Base-by-base conservation (phyloP, 768 basidiomycete genomes). In the Leccinum uliginosum region DNA sequence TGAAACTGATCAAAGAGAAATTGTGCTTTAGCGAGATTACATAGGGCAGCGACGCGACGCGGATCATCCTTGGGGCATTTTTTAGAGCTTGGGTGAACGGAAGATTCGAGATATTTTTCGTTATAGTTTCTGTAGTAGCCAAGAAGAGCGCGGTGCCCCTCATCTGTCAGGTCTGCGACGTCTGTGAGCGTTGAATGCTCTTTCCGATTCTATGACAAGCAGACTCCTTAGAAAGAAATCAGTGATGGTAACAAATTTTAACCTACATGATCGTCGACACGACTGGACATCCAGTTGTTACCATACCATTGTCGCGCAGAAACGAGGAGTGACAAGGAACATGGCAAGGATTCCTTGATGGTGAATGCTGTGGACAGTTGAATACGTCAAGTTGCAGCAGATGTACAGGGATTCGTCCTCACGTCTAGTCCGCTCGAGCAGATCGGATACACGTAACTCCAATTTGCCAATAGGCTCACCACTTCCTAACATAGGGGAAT, bases 121-220 rank as follows among this genome's bases (percentile, higher is more conserved):
- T 21, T 19, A 5, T n/a, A 10, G 15, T 50, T 26, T 0, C 4
- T 11, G 4, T 19, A 14, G 3, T 50, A 59, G 12, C 11, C 38
- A 1, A 44, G 50, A n/a, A 63, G 34, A 17, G 50, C 47, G 15
- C 14, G 4, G 24, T 53, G 53, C 7, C 62, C 62, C 24, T 24
- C 24, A 24, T 24, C 24, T 24, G 24, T 24, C 24, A 24, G 24
- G 4, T 24, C 24, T 24, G 24, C 3, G 24, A 24, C 24, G 24
- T 24, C 24, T 24, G 24, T 2, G 24, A 24, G 24, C 24, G 24
- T 24, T 24, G 24, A 24, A 24, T 24, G 24, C 24, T 2, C 24
- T 24, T 24, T 24, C 24, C 24, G 24, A 3, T 24, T 4, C 24
- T 24, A 24, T 24, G 24, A 24, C 24, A 24, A 24, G 24, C 24